phyloP scores from a whole-genome alignment of 306 rosid genomes.

The Oemleria cerasiformis region DNA sequence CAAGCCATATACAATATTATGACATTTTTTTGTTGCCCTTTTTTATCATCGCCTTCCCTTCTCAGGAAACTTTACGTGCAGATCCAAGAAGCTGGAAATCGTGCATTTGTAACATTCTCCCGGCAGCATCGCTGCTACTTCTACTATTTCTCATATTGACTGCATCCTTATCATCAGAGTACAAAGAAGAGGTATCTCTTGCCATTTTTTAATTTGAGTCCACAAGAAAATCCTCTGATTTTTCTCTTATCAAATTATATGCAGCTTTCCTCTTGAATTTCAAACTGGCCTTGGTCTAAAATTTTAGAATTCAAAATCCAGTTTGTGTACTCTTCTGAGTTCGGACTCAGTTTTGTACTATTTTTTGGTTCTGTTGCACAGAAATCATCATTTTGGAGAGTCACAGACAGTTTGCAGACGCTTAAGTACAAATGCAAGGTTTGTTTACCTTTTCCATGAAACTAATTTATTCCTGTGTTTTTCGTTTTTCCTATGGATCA shows the following conservation, averaged over 20 bases:
- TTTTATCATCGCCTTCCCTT: neutral
- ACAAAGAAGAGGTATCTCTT: conserved; percentile 50
- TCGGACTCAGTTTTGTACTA: neutral
- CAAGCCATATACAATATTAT: neutral
- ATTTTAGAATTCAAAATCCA: neutral
- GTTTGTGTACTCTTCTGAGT: neutral
- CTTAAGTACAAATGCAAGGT: conserved; percentile 59
- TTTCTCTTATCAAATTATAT: neutral
- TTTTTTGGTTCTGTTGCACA: conserved; percentile 20
- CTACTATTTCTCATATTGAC: conserved; percentile 36
- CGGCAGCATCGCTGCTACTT: conserved; percentile 47
- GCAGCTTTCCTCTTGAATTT: neutral
- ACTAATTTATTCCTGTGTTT: neutral
- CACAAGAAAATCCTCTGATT: neutral
- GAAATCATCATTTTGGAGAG: conserved; percentile 42
- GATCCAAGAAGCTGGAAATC: conserved; percentile 44
- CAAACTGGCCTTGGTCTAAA: neutral
- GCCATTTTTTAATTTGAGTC: neutral
- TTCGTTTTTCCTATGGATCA: neutral
- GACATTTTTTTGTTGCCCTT: neutral
- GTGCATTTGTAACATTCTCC: conserved; percentile 42
- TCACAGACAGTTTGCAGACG: conserved; percentile 25
- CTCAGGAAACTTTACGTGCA: conserved; percentile 36
- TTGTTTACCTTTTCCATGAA: conserved; percentile 13
- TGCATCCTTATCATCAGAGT: conserved; percentile 33